These are phyloP conservation scores for Diutina neorugosa DNA, from an alignment of 1,139 yeast species.

Conservation along the genomic window DNA sequence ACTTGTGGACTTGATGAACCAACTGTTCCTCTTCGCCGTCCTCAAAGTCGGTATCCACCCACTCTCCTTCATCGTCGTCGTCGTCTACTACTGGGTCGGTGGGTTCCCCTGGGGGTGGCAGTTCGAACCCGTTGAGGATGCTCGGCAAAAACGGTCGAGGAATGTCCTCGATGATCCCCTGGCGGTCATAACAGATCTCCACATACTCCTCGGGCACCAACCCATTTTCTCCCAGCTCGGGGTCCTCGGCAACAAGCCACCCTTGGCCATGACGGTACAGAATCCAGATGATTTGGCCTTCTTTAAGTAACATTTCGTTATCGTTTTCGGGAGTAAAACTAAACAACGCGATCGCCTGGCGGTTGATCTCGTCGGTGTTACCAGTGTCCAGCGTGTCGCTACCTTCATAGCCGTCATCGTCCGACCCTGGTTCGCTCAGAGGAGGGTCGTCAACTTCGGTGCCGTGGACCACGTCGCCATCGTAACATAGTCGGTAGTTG, in stretches of 20 bases:
- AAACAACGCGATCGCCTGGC: slow-evolving; percentile 72
- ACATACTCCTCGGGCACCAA: slow-evolving; percentile 94
- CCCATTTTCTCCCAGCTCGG: slow-evolving; percentile 72
- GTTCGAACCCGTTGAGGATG: slow-evolving; percentile 16
- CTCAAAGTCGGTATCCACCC: slow-evolving; percentile 23
- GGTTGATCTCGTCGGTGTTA: slow-evolving; percentile 25
- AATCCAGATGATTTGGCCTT: slow-evolving; percentile 79
- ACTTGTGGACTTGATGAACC: neutral
- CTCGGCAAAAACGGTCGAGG: slow-evolving; percentile 39
- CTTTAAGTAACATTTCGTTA: slow-evolving; percentile 68
- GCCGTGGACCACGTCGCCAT: slow-evolving; percentile 12
- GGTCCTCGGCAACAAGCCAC: slow-evolving; percentile 91
- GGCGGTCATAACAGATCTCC: slow-evolving; percentile 31
- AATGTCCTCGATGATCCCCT: slow-evolving; percentile 18
- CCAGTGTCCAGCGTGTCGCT: neutral
- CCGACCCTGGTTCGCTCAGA: slow-evolving; percentile 6
- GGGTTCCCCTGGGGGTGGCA: neutral
- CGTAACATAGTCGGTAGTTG: slow-evolving; percentile 11
- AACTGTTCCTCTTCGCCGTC: slow-evolving; percentile 2
- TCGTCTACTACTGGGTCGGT: no score
- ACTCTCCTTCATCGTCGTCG: slow-evolving; percentile 16
- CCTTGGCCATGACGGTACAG: slow-evolving; percentile 95
- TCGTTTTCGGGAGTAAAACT: slow-evolving; percentile 90
- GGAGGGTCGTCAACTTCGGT: slow-evolving; percentile 6
- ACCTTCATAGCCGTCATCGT: slow-evolving; percentile 7